Base-by-base conservation (phyloP, 108 stramenopile species). In the Discostella pseudostelligera region DNA sequence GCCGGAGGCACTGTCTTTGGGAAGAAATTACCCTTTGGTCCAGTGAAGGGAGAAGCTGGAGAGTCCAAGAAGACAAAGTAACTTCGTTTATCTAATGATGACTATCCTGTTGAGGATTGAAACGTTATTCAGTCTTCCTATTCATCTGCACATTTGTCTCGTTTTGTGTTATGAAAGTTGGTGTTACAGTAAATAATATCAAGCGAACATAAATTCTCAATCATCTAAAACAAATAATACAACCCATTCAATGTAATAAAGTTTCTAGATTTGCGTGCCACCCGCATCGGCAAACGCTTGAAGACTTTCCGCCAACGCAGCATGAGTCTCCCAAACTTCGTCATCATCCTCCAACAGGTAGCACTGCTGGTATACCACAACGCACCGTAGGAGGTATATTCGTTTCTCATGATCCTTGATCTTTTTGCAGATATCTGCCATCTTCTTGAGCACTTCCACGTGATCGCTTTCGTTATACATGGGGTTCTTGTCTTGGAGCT, bases 1-100 rank as follows among this genome's bases (percentile, higher is more conserved):
- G 83, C 86, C 8, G 92, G 92, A 6, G 85, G 85, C 26, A 77
- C 75, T 2, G 49, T 90, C 26, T 89, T 93, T 74, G 92, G 92
- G 13, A 60, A 43, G n/a, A 79, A 36, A 14, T 50, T 93, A 4
- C 92, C 92, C 16, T 32, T 90, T 39, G 87, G 92, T 36, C 89
- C 92, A 12, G 24, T 90, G 62, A 90, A 87, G 80, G 64, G 61
- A 40, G 73, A 45, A 61, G 55, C 45, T n/a, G 20, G 68, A 35
- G 57, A 55, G 29, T 72, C 78, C 36, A 82, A 78, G 53, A 76
- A 84, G 70, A 82, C 76, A 54, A 84, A 80, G 53, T 78, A 68
- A 62, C 26, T 25, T 48, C 61, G 44, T 46, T 39, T 7, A 19
- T 25, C 3, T 20, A 17, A 26, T 17, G 4, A n/a, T 37, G n/a